A percentile compares a stretch with the other conserved stretches of the same genome.
Conservation (phyloP, 2,329 filamentous ascomycete genomes). For the Pseudogymnoascus sp. region DNA sequence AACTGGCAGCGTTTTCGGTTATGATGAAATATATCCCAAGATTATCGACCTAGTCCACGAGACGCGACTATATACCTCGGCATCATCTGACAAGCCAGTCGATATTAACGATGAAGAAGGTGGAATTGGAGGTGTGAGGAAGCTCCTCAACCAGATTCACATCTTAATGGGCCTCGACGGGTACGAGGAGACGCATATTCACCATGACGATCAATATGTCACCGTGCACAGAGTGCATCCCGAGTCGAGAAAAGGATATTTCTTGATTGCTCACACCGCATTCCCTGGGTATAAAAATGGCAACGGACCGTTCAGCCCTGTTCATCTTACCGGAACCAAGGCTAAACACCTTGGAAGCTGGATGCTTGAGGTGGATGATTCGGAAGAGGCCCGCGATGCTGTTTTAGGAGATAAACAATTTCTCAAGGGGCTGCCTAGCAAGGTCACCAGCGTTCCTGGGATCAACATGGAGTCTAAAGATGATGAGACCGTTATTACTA, state of each 20-base stretch:
- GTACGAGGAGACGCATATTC: slow-evolving; percentile 91
- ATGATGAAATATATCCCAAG: slow-evolving; percentile 91
- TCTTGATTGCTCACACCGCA: slow-evolving; percentile 91
- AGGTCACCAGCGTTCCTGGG: slow-evolving; percentile 64
- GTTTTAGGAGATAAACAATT: slow-evolving; percentile 60
- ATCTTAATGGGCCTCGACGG: slow-evolving; percentile 90
- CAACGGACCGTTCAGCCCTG: slow-evolving; percentile 70
- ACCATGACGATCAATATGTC: slow-evolving; percentile 93
- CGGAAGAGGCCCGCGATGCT: slow-evolving; percentile 56
- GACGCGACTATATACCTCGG: slow-evolving; percentile 71
- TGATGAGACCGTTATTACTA: slow-evolving; percentile 68
- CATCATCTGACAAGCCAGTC: slow-evolving; percentile 57
- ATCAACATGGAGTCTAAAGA: slow-evolving; percentile 64
- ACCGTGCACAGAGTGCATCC: slow-evolving; percentile 94
- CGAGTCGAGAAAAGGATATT: slow-evolving; percentile 84
- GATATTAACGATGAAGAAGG: slow-evolving; percentile 62
- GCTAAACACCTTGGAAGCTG: slow-evolving; percentile 83
- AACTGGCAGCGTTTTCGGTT: slow-evolving; percentile 93
- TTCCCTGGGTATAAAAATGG: slow-evolving; percentile 85
- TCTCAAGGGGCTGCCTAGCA: slow-evolving; percentile 76
- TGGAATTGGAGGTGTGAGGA: slow-evolving; percentile 86
- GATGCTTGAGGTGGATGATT: slow-evolving; percentile 82
- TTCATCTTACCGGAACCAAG: slow-evolving; percentile 74
- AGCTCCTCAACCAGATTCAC: slow-evolving; percentile 89
- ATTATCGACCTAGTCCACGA: slow-evolving; percentile 91